Conservation (phyloP, 1,284 basidiomycete species). For the Sutorius eximius region DNA sequence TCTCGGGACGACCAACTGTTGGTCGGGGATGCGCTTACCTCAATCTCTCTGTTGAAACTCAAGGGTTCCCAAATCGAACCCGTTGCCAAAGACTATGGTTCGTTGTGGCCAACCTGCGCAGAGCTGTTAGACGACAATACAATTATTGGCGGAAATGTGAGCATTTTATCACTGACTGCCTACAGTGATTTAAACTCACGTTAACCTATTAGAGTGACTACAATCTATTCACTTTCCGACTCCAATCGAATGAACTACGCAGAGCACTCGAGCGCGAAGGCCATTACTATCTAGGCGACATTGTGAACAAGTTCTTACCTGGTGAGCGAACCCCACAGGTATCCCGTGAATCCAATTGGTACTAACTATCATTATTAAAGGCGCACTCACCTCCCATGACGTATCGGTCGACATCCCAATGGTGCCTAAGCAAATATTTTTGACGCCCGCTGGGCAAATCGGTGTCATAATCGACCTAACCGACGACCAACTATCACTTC, state of each 20-base stretch:
- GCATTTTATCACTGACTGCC: constrained; percentile 22
- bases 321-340: constrained; percentile 40
- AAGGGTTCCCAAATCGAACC: constrained; percentile 50
- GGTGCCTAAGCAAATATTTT: constrained; percentile 68
- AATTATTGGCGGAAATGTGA: constrained; percentile 78
- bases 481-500: constrained; percentile 53
- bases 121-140: constrained; percentile 53
- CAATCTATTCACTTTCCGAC: constrained; percentile 73
- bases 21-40: constrained; percentile 82
- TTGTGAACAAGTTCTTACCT: constrained; percentile 66
- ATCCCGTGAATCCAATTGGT: not conserved
- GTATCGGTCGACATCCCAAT: constrained; percentile 39
- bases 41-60: constrained; percentile 71
- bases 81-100: constrained; percentile 75
- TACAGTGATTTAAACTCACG: constrained; percentile 1
- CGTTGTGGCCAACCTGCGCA: constrained; percentile 68
- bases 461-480: constrained; percentile 74
- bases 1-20: constrained; percentile 52
- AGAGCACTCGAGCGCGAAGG: constrained; percentile 60
- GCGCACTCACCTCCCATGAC: constrained; percentile 43
- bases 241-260: constrained; percentile 43
- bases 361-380: constrained; percentile 33
- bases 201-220: constrained; percentile 55
- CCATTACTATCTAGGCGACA: constrained; percentile 66
- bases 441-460: constrained; percentile 80